These are phyloP conservation scores for Fusarium palustre DNA, from an alignment of 2,329 filamentous ascomycete genomes.

Conservation along the genomic window DNA sequence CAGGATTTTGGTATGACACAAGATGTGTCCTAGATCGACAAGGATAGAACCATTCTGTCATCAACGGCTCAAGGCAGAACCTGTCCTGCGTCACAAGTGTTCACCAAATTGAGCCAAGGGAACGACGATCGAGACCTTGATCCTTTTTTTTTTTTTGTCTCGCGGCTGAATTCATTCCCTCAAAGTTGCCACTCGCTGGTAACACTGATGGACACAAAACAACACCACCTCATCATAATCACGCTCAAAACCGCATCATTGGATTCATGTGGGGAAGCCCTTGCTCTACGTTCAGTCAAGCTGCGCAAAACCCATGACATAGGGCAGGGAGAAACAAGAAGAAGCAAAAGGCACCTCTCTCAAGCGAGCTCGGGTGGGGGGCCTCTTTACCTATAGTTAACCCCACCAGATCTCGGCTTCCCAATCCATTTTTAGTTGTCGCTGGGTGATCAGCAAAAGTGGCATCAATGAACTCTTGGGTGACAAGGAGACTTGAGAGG, in stretches of 20 bases:
- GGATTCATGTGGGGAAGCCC: not conserved
- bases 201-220: not conserved
- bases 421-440: too few relatives aligned
- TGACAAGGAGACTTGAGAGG: too few relatives aligned
- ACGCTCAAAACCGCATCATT: constrained; percentile 1
- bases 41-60: constrained; percentile 12
- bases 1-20: constrained; percentile 11
- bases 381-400: not conserved
- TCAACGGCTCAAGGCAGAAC: constrained; percentile 19
- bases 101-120: not conserved
- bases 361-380: constrained; percentile 16
- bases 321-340: not conserved
- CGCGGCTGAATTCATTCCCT: constrained; percentile 9
- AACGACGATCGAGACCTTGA: constrained; percentile 33
- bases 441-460: too few relatives aligned
- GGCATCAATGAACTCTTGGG: too few relatives aligned
- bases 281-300: not conserved
- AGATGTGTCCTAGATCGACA: constrained; percentile 7
- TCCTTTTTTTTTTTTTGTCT: not conserved
- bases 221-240: constrained; percentile 17
- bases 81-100: constrained; percentile 39
- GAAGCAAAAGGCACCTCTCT: constrained; percentile 11
- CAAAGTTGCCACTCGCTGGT: constrained; percentile 26
- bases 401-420: too few relatives aligned
- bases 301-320: not conserved